These are phyloP conservation scores for Pelargonium nanum DNA, from an alignment of 345 rosid genomes.

Conservation along the genomic window DNA sequence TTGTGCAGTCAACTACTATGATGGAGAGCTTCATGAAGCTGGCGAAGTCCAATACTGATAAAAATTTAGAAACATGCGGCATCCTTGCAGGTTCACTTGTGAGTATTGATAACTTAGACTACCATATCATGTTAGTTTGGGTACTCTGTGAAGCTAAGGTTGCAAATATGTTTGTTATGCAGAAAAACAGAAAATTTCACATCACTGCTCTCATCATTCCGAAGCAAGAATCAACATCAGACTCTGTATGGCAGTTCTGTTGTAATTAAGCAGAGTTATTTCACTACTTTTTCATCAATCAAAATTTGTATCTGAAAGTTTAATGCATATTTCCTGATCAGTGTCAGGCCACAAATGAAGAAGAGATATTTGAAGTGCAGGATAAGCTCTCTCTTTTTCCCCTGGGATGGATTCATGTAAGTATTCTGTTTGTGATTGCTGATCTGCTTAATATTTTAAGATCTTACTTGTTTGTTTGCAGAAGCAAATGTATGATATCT, in stretches of 20 bases:
- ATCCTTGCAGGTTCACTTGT: slow-evolving; percentile 94
- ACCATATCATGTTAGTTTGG: background rate
- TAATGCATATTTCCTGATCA: slow-evolving; percentile 18
- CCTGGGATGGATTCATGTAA: slow-evolving; percentile 99
- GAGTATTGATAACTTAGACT: slow-evolving; percentile 25
- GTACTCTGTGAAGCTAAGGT: slow-evolving; percentile 10
- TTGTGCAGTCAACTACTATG: slow-evolving; percentile 69
- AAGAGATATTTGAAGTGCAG: slow-evolving; percentile 96
- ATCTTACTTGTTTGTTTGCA: background rate
- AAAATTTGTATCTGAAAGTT: background rate
- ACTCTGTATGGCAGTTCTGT: slow-evolving; percentile 49
- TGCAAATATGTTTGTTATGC: slow-evolving; percentile 20
- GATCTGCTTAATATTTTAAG: background rate
- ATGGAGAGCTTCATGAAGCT: slow-evolving; percentile 95
- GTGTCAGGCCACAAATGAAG: slow-evolving; percentile 97
- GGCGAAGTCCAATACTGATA: slow-evolving; percentile 76
- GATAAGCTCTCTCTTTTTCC: slow-evolving; percentile 88
- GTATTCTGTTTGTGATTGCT: slow-evolving; percentile 17
- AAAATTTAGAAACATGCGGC: slow-evolving; percentile 93
- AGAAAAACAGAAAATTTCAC: slow-evolving; percentile 83
- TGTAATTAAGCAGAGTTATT: slow-evolving; percentile 6
- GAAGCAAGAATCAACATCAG: slow-evolving; percentile 89
- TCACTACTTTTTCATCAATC: background rate
- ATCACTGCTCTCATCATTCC: slow-evolving; percentile 91
- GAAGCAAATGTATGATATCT: background rate